Evolutionary conservation across 257 asterid species (phyloP), one percentile per base, ranked within the genome.

Genomic region (Solanum habrochaites): DNA sequence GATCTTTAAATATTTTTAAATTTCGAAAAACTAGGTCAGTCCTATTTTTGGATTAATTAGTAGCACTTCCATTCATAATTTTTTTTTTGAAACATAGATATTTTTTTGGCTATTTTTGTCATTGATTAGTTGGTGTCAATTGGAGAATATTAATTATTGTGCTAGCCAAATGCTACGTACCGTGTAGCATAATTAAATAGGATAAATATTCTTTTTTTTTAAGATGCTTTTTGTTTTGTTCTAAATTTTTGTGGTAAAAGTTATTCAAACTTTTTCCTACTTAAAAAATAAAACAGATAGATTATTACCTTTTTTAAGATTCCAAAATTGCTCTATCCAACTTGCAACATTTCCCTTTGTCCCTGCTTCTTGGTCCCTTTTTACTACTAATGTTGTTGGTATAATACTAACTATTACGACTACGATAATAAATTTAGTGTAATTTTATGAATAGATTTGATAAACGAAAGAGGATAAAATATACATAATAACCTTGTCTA

Each of bases 351-450:
- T 35, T 78, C 18, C 42, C 42, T 78, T 78, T 47, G 84, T 78
- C 84, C 83, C 56, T 72, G 14, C 49, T 72, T 23, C 1, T 1
- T 2, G 37, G 12, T 66, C 70, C 70, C 31, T n/a, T 56, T 58
- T 56, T 49, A 14, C 58, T 18, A 58, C 25, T 20, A 11, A 11
- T n/a, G 31, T 23, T 62, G 70, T 62, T 62, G 25, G 69, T 23
- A 60, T 9, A n/a, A n/a, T n/a, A 62, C 11, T 64, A 2, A 64
- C 2, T n/a, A 64, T 64, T 64, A 64, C 4, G 1, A n/a, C 1
- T 1, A 64, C 0, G 12, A n/a, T 2, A 64, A 23, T 60, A 60
- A 23, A 60, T 0, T 0, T 60, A 23, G 0, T 25, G 0, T 25
- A 64, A 5, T 64, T 25, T 64, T 8, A 64, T 5, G 11, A 64